These are phyloP conservation scores for Cokeromyces recurvatus DNA, from an alignment of 371 early-diverging fungal species.

Conservation along the genomic window DNA sequence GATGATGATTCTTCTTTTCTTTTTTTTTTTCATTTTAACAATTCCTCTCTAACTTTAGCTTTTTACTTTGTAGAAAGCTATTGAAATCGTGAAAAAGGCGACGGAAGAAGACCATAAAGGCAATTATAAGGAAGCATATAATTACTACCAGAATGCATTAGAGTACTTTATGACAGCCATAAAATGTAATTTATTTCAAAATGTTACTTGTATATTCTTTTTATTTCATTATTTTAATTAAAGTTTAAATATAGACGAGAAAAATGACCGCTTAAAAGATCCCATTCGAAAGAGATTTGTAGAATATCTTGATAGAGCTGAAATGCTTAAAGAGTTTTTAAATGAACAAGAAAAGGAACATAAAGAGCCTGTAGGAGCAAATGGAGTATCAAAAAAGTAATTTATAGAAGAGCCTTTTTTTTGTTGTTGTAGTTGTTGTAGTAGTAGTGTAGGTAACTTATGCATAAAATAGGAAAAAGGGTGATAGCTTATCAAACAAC, in stretches of 20 bases:
- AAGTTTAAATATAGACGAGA: conserved; percentile 95
- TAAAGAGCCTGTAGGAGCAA: conserved; percentile 52
- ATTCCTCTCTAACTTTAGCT: background rate
- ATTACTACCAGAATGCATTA: conserved; percentile 78
- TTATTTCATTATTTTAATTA: too few species aligned
- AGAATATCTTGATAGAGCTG: conserved; percentile 93
- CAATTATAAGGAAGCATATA: conserved; percentile 90
- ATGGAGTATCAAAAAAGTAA: conserved; percentile 50
- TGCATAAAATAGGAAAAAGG: background rate
- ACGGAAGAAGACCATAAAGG: conserved; percentile 90
- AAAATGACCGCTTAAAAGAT: conserved; percentile 84
- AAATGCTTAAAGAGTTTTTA: conserved; percentile 86
- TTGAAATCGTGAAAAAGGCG: conserved; percentile 88
- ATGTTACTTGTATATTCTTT: too few species aligned
- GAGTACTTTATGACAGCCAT: conserved; percentile 94
- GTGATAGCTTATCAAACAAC: background rate
- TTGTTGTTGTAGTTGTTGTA: background rate
- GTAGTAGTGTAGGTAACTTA: too few species aligned
- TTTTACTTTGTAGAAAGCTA: conserved; percentile 59
- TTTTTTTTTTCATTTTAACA: too few species aligned
- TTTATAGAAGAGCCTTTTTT: conserved; percentile 11
- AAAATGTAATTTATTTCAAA: conserved; percentile 65
- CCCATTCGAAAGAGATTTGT: conserved; percentile 86
- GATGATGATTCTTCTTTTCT: too few species aligned
- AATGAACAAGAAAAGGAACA: conserved; percentile 64